Conservation (phyloP, 2,329 filamentous ascomycete genomes). For the Trichoderma sp. region DNA sequence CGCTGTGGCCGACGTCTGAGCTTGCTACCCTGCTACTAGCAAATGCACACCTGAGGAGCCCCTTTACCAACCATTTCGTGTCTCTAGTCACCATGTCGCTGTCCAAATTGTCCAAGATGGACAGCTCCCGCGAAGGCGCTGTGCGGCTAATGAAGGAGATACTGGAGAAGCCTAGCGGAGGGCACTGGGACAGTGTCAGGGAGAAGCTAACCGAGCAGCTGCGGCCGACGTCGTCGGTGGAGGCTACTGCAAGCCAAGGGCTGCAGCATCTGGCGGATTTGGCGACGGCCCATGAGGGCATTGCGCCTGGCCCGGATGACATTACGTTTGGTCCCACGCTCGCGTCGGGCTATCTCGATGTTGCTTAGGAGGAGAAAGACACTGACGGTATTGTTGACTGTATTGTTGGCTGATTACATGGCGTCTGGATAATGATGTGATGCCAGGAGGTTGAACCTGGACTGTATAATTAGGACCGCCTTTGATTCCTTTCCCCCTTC, state of each 20-base stretch:
- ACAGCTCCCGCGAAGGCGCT: constrained; percentile 59
- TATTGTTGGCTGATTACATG: background rate
- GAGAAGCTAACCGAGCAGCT: constrained; percentile 43
- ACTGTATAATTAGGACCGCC: background rate
- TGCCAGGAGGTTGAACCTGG: background rate
- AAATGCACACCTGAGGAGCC: constrained; percentile 57
- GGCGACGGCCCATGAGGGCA: constrained; percentile 47
- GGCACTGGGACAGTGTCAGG: constrained; percentile 59
- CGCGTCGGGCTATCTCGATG: constrained; percentile 40
- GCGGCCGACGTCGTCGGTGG: constrained; percentile 40
- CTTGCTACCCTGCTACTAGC: constrained; percentile 59
- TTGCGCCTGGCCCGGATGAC: constrained; percentile 34
- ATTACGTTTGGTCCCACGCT: constrained; percentile 37
- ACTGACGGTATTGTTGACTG: background rate
- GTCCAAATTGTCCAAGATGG: constrained; percentile 57
- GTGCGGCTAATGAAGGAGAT: constrained; percentile 57
- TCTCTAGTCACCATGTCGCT: constrained; percentile 62
- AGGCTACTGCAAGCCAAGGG: constrained; percentile 50
- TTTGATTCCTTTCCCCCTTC: background rate
- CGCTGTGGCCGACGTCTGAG: constrained; percentile 62
- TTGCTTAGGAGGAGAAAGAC: constrained; percentile 23
- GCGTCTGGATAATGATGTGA: background rate
- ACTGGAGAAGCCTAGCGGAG: constrained; percentile 52
- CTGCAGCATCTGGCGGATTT: constrained; percentile 64
- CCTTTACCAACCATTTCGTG: constrained; percentile 68